Evolutionary conservation across 306 rosid species (phyloP).

Genomic region (Neltuma alba): DNA sequence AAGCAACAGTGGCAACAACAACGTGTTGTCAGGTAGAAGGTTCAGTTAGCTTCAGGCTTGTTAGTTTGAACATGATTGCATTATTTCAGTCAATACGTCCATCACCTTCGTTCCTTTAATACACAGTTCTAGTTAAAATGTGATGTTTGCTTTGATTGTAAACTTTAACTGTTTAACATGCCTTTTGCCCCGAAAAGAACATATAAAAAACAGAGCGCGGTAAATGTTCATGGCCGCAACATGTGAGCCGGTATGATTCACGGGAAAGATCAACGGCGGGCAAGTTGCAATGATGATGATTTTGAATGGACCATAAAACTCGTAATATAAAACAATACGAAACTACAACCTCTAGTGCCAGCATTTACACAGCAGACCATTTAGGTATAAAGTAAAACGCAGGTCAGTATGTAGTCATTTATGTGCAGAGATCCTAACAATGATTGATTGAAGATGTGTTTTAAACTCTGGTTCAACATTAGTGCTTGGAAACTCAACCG

Average conservation of each 20-base stretch:
- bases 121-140: neutral
- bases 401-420: constrained; percentile 23
- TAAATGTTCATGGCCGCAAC: neutral
- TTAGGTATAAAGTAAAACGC: neutral
- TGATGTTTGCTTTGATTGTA: neutral
- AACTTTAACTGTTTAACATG: constrained; percentile 34
- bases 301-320: neutral
- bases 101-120: neutral
- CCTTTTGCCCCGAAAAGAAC: neutral
- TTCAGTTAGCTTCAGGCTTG: neutral
- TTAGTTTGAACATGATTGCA: neutral
- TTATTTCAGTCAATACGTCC: neutral
- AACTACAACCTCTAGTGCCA: constrained; percentile 5
- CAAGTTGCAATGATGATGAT: neutral
- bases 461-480: constrained; percentile 13
- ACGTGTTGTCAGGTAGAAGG: neutral
- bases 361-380: constrained; percentile 15
- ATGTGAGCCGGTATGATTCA: neutral
- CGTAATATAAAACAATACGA: neutral
- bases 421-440: constrained; percentile 22
- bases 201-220: neutral
- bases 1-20: neutral
- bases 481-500: constrained; percentile 13
- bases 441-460: constrained; percentile 34
- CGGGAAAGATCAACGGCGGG: neutral